Evolutionary conservation across 108 stramenopile species (phyloP).

Genomic region (Schizochytrium sp.): DNA sequence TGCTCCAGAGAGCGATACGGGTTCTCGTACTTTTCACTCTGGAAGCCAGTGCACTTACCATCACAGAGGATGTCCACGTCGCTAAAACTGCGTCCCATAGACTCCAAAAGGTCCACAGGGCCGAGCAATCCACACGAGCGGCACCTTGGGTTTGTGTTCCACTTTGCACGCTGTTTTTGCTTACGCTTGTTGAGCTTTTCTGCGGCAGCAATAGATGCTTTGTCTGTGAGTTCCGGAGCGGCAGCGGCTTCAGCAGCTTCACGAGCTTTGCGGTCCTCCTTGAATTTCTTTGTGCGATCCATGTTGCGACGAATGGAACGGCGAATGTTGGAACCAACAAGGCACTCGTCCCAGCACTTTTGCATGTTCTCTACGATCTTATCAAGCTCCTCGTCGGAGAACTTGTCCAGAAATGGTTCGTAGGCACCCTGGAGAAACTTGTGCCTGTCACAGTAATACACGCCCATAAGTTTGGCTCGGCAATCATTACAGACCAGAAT

Average conservation of each 20-base stretch:
- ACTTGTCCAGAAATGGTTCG: constrained; percentile 44
- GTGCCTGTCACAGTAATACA: constrained; percentile 62
- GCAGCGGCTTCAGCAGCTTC: not conserved
- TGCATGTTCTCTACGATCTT: not conserved
- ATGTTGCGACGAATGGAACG: not conserved
- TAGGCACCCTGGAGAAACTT: not conserved
- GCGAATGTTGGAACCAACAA: not conserved
- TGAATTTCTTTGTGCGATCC: not conserved
- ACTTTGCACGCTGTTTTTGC: not conserved
- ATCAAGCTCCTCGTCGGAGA: constrained; percentile 13
- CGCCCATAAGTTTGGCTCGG: constrained; percentile 28
- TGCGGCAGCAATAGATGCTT: not conserved
- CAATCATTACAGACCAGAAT: constrained; percentile 59
- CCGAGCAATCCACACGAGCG: constrained; percentile 38
- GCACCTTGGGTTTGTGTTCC: constrained; percentile 49
- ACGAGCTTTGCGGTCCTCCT: not conserved
- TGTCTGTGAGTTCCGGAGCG: not conserved
- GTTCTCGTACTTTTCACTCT: constrained; percentile 54
- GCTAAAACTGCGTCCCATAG: constrained; percentile 31
- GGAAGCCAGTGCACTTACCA: constrained; percentile 49
- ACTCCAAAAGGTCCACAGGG: constrained; percentile 1
- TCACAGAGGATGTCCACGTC: constrained; percentile 10
- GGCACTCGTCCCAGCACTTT: constrained; percentile 13
- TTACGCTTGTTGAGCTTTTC: not conserved
- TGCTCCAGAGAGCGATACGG: constrained; percentile 12